phyloP scores from a whole-genome alignment of 257 asterid genomes.

The Rhazya stricta region DNA sequence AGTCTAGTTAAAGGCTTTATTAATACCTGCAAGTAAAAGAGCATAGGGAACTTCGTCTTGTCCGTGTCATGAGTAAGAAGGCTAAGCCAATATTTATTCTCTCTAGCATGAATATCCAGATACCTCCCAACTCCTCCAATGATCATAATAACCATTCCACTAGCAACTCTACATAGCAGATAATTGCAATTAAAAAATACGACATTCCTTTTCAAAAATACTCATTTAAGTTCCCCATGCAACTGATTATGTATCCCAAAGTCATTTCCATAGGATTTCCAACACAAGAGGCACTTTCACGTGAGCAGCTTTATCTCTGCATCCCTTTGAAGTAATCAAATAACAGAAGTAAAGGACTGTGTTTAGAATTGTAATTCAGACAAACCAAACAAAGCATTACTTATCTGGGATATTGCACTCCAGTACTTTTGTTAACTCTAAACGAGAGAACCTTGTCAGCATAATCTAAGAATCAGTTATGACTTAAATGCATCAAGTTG shows the following conservation, averaged over 20 bases:
- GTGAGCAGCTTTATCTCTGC: neutral
- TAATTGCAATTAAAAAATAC: neutral
- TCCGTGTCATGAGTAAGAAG: slow-evolving; percentile 41
- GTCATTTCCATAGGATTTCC: neutral
- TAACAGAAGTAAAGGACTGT: neutral
- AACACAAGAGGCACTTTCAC: neutral
- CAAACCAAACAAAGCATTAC: neutral
- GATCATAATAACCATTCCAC: slow-evolving; percentile 62
- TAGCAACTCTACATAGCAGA: slow-evolving; percentile 38
- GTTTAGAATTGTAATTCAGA: neutral
- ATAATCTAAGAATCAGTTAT: neutral
- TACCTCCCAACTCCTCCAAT: slow-evolving; percentile 64
- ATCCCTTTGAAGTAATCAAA: neutral
- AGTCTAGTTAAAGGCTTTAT: neutral
- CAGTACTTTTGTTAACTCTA: neutral
- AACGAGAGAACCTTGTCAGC: neutral
- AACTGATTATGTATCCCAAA: neutral
- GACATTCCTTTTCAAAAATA: neutral
- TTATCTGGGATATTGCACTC: neutral
- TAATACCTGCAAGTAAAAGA: slow-evolving; percentile 72
- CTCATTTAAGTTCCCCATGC: neutral
- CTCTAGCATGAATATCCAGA: slow-evolving; percentile 47
- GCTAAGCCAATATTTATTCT: slow-evolving; percentile 45
- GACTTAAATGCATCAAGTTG: neutral
- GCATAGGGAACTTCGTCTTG: slow-evolving; percentile 48